Evolutionary conservation across 805 yeast genomes (phyloP), one percentile per base, ranked within the genome.

Genomic region (Suhomyces xylopsoci): DNA sequence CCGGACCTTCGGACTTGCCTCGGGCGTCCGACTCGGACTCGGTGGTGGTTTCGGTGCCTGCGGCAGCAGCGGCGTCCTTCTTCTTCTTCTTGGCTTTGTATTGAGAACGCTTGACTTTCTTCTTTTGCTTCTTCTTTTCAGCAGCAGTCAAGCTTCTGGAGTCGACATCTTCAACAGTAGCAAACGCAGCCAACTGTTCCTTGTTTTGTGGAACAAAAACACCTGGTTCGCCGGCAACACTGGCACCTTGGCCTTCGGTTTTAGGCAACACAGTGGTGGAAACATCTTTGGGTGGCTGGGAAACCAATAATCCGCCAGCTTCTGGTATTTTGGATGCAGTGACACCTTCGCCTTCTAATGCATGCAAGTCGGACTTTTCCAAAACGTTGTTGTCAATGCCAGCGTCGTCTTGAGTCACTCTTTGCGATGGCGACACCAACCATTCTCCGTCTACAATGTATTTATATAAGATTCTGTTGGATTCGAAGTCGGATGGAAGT

Each of bases 361-460:
- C 28, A 14, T 58, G 64, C 44, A 79, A 64, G 51, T 79, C 80
- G 7, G 60, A 58, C 5, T 65, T 55, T 41, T 68, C 69, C 57
- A 83, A 66, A 28, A 72, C 74, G 59, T 83, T 84, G 70, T 83
- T 84, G 42, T 71, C 73, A 58, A 70, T 79, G 22, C 86, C 87
- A 38, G 70, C 63, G 9, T 66, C 77, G 59, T 82, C 87, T 40
- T 68, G 71, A 52, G 79, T 78, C 26, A 71, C 66, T 43, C 68
- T 68, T 55, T 78, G 77, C 32, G 59, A 49, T 1, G 66, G 64
- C 17, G 76, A 70, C 22, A 76, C 74, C 22, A 66, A 63, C 91
- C 91, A 87, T 45, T 78, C 79, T 45, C 85, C 90, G 64, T 86
- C 91, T 44, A 86, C 91, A 52, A 87, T 80, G 63, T 81, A 86